Conservation (phyloP, 495 filamentous ascomycete genomes). For the Sphaerosporella brunnea region DNA sequence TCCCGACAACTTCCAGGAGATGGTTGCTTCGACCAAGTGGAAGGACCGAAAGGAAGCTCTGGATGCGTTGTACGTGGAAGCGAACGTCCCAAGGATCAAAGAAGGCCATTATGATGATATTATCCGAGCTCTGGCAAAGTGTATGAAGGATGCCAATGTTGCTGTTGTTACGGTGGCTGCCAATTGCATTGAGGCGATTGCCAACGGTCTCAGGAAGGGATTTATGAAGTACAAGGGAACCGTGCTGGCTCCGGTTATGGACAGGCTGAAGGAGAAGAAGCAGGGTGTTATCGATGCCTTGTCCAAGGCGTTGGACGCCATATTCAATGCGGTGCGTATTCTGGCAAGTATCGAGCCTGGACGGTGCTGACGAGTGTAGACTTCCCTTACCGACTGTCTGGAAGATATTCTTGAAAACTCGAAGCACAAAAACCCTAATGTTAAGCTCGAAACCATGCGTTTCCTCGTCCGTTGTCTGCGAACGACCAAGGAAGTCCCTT, state of each 20-base stretch:
- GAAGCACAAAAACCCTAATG: constrained; percentile 87
- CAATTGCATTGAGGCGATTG: constrained; percentile 83
- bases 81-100: constrained; percentile 84
- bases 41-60: constrained; percentile 93
- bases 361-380: constrained; percentile 22
- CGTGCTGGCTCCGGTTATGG: constrained; percentile 74
- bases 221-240: constrained; percentile 65
- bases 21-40: constrained; percentile 81
- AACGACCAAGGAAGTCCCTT: constrained; percentile 64
- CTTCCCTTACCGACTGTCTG: constrained; percentile 61
- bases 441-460: constrained; percentile 84
- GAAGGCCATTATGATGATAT: constrained; percentile 78
- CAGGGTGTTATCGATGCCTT: constrained; percentile 72
- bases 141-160: constrained; percentile 97
- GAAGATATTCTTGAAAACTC: constrained; percentile 77
- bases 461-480: constrained; percentile 78
- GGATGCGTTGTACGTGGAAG: constrained; percentile 54
- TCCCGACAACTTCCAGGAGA: constrained; percentile 63
- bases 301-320: constrained; percentile 65
- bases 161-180: constrained; percentile 85
- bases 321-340: constrained; percentile 44
- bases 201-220: constrained; percentile 61
- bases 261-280: constrained; percentile 95
- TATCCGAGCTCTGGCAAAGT: constrained; percentile 64
- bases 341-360: background rate